Conservation (phyloP, 768 basidiomycete genomes). For the Sporobolomyces pararoseus region DNA sequence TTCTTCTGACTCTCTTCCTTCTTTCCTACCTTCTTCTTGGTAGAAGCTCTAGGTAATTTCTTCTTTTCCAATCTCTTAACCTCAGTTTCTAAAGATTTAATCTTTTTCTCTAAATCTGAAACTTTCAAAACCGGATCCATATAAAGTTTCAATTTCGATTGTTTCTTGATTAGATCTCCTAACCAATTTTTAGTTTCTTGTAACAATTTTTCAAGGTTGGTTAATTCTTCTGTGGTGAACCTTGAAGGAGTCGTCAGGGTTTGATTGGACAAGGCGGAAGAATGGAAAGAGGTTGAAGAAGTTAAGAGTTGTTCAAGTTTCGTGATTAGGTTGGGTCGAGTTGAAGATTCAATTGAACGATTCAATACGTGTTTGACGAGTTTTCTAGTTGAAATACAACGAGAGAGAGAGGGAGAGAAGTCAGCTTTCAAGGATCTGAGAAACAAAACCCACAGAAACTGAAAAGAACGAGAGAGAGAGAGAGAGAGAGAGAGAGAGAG, state of each 20-base stretch:
- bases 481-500: slow-evolving; percentile 53
- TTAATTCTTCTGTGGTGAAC: slow-evolving; percentile 83
- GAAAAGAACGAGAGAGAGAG: slow-evolving; percentile 48
- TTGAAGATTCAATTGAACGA: slow-evolving; percentile 83
- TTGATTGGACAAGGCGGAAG: slow-evolving; percentile 69
- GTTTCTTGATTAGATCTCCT: slow-evolving; percentile 71
- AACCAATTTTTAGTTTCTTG: slow-evolving; percentile 82
- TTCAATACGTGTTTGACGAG: slow-evolving; percentile 62
- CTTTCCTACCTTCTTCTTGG: too few relatives aligned
- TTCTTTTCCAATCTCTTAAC: slow-evolving; percentile 35
- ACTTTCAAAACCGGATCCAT: slow-evolving; percentile 83
- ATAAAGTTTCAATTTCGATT: slow-evolving; percentile 66
- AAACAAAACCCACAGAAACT: too few relatives aligned
- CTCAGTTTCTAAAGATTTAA: slow-evolving; percentile 47
- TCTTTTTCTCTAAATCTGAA: slow-evolving; percentile 76
- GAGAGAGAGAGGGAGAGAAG: background rate
- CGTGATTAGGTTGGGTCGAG: slow-evolving; percentile 76
- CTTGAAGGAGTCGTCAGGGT: slow-evolving; percentile 69
- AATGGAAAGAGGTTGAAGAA: slow-evolving; percentile 64
- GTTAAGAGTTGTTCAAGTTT: slow-evolving; percentile 73
- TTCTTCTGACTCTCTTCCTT: slow-evolving; percentile 15
- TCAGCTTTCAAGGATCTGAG: too few relatives aligned
- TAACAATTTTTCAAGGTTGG: slow-evolving; percentile 68
- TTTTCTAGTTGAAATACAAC: slow-evolving; percentile 65
- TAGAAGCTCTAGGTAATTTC: slow-evolving; percentile 37